These are phyloP conservation scores for Mortierella sp. DNA, from an alignment of 371 early-diverging fungal species.

Conservation along the genomic window DNA sequence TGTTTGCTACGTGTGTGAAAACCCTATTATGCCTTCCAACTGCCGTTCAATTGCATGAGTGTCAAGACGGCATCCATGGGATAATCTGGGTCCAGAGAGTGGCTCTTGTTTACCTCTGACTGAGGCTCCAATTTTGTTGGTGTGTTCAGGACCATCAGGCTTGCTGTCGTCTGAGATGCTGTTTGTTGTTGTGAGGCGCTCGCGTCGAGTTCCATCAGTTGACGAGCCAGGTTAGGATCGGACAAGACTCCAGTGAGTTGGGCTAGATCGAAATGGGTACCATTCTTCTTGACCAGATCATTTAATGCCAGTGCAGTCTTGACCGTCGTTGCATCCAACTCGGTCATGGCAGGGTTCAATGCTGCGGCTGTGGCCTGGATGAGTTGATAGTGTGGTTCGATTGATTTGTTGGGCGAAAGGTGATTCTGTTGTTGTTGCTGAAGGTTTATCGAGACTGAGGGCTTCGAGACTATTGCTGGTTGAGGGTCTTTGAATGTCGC, in stretches of 20 bases:
- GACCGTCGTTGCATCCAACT: constrained; percentile 50
- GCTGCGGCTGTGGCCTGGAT: constrained; percentile 18
- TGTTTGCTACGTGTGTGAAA: not conserved
- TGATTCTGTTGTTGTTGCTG: constrained; percentile 40
- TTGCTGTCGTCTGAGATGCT: constrained; percentile 3
- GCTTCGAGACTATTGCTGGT: constrained; percentile 11
- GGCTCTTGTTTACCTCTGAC: constrained; percentile 5
- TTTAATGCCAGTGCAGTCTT: constrained; percentile 54
- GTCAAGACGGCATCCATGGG: constrained; percentile 74
- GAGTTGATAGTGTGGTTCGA: constrained; percentile 19
- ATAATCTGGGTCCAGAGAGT: constrained; percentile 56
- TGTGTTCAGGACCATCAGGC: constrained; percentile 2
- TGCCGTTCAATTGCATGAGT: constrained; percentile 69
- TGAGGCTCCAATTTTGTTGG: constrained; percentile 1
- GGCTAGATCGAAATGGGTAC: constrained; percentile 43
- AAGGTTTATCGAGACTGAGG: constrained; percentile 37
- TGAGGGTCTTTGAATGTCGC: constrained; percentile 28
- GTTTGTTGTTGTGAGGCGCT: constrained; percentile 12
- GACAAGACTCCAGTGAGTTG: constrained; percentile 44
- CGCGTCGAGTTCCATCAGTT: constrained; percentile 42
- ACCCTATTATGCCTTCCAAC: constrained; percentile 58
- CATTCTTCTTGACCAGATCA: constrained; percentile 49
- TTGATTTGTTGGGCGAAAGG: constrained; percentile 9
- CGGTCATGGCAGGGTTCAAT: not conserved
- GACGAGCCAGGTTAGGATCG: constrained; percentile 46